phyloP scores from a whole-genome alignment of 768 basidiomycete genomes.

The Termitomyces titanicus region DNA sequence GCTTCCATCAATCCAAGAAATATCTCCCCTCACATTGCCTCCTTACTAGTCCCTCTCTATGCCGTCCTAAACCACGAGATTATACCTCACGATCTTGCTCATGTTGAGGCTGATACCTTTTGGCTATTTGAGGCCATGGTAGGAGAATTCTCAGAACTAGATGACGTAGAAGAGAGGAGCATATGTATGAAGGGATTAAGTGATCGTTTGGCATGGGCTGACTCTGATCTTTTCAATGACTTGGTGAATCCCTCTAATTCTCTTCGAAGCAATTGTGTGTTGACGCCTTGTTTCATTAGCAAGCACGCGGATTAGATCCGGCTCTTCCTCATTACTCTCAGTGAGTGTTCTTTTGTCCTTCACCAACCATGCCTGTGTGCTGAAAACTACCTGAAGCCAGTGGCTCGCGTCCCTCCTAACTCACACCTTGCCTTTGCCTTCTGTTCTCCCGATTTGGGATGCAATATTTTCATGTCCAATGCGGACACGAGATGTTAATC shows the following conservation, averaged over 20 bases:
- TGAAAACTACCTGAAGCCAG: slow-evolving; percentile 39
- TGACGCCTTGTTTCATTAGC: slow-evolving; percentile 31
- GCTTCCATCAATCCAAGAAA: slow-evolving; percentile 68
- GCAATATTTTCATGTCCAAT: slow-evolving; percentile 58
- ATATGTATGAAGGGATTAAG: slow-evolving; percentile 64
- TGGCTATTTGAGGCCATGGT: slow-evolving; percentile 78
- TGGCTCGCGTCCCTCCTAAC: slow-evolving; percentile 73
- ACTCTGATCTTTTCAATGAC: slow-evolving; percentile 54
- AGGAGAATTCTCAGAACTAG: slow-evolving; percentile 70
- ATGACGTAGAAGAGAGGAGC: slow-evolving; percentile 59
- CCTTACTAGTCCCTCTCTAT: slow-evolving; percentile 69
- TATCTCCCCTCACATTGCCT: slow-evolving; percentile 63
- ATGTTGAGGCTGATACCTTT: slow-evolving; percentile 78
- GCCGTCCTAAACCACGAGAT: slow-evolving; percentile 58
- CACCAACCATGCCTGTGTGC: background rate
- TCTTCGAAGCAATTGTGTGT: slow-evolving; percentile 6
- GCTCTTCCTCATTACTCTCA: slow-evolving; percentile 75
- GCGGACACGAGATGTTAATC: slow-evolving; percentile 50
- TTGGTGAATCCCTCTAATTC: slow-evolving; percentile 40
- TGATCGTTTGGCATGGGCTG: slow-evolving; percentile 57
- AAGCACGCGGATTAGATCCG: slow-evolving; percentile 64
- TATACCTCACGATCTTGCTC: slow-evolving; percentile 54
- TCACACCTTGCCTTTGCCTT: slow-evolving; percentile 65
- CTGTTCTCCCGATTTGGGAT: slow-evolving; percentile 67
- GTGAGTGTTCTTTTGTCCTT: slow-evolving; percentile 37